These are phyloP conservation scores for Aspergillus leporis DNA, from an alignment of 495 filamentous ascomycete genomes.

Conservation along the genomic window DNA sequence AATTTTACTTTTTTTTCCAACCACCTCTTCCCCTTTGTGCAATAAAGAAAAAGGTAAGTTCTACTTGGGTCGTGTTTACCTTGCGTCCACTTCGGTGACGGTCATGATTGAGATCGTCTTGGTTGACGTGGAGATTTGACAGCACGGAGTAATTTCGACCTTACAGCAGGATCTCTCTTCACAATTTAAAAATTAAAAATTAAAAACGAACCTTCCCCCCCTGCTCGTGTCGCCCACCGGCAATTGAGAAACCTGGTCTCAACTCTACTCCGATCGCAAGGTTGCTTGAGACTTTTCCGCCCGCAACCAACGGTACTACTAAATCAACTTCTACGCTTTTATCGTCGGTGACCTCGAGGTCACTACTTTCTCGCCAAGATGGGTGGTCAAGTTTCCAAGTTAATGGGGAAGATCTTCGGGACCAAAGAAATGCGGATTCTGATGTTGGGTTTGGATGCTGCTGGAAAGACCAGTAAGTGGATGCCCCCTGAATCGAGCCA, in stretches of 20 bases:
- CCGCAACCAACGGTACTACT: not conserved
- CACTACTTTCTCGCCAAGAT: slow-evolving; percentile 47
- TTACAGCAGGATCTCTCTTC: slow-evolving; percentile 5
- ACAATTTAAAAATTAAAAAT: not conserved
- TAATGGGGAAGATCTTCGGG: slow-evolving; percentile 97
- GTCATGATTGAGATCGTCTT: slow-evolving; percentile 10
- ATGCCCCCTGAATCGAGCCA: slow-evolving; percentile 3
- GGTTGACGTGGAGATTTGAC: slow-evolving; percentile 15
- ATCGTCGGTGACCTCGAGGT: slow-evolving; percentile 10
- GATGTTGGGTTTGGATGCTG: slow-evolving; percentile 96
- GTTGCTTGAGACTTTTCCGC: not conserved
- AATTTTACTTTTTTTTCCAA: not conserved
- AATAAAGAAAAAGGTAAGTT: slow-evolving; percentile 20
- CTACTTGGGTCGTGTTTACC: slow-evolving; percentile 14
- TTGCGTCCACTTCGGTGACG: slow-evolving; percentile 11
- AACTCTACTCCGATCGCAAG: not conserved
- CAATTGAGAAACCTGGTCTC: not conserved
- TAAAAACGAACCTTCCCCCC: not conserved
- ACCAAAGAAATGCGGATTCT: slow-evolving; percentile 98
- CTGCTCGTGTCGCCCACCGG: not conserved
- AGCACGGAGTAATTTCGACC: slow-evolving; percentile 10
- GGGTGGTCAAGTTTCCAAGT: slow-evolving; percentile 81
- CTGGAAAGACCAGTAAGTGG: slow-evolving; percentile 89
- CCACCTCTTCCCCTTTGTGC: slow-evolving; percentile 3
- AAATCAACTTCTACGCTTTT: slow-evolving; percentile 7